Base-by-base conservation (phyloP, 108 stramenopile genomes). In the Nannochloropsis oceanica region DNA sequence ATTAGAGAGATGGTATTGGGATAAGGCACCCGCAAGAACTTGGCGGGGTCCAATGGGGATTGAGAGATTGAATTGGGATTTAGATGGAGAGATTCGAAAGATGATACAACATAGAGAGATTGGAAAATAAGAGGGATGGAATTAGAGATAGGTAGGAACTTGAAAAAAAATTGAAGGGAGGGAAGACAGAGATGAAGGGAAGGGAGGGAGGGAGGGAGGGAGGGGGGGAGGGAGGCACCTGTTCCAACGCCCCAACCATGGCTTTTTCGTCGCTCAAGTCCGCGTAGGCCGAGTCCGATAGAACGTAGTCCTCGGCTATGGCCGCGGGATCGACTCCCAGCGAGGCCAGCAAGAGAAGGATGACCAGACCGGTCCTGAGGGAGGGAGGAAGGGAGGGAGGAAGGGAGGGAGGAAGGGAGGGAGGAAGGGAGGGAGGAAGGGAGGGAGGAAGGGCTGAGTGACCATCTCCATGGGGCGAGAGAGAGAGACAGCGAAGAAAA, bases 231-330 rank as follows among this genome's bases (percentile, higher is more conserved):
- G 20, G 73, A 25, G 7, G 81, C 43, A 50, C 79, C 85, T 89
- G 89, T 22, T 86, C 82, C 3, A 89, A 84, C 50, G 89, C 89
- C 18, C 85, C 89, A 20, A 89, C 89, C 89, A 89, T 89, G 12
- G 89, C 89, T 24, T 82, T 46, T 34, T 82, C 79, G 73, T 89
- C 89, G 7, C 34, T 85, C 12, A 89, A 79, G 26, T 89, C 83
- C 44, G 79, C 26, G 25, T 89, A 89, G 20, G 89, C 89, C 13
- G 80, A 14, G 42, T 86, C 89, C 24, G 86, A 86, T 26, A 59
- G 81, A 42, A 81, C 81, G 86, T 89, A 89, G 80, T 89, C 89
- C 26, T 85, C 86, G 24, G 86, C 80, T 25, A 89, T 86, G 42
- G 86, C 85, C 80, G 79, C 80, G 27, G 86, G 83, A 0, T 79